These are phyloP conservation scores for Arxiozyma slooffiae DNA, from an alignment of 1,139 yeast genomes.

Conservation along the genomic window DNA sequence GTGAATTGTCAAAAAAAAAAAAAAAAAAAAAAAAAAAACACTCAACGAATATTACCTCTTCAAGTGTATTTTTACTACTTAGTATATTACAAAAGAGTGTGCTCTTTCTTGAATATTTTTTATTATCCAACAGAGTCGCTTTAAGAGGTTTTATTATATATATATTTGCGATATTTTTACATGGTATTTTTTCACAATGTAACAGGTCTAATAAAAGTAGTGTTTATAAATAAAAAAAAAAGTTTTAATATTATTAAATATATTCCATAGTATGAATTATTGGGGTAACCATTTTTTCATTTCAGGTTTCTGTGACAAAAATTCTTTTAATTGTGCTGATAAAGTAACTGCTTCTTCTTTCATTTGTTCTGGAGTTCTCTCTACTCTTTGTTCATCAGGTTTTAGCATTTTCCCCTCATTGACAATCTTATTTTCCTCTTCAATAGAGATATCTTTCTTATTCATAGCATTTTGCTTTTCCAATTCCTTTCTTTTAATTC, in stretches of 20 bases:
- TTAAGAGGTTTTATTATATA: background rate
- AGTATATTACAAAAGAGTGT: too few species aligned
- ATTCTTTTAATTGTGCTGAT: constrained; percentile 44
- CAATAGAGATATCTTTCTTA: background rate
- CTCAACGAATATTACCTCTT: too few species aligned
- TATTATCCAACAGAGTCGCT: background rate
- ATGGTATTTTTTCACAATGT: too few species aligned
- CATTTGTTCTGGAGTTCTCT: constrained; percentile 55
- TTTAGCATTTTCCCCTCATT: constrained; percentile 13
- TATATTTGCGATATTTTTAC: too few species aligned
- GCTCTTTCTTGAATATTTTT: background rate
- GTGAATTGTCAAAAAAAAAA: too few species aligned
- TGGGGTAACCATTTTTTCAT: constrained; percentile 3
- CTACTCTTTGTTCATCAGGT: constrained; percentile 43
- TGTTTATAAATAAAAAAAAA: background rate
- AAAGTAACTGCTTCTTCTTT: constrained; percentile 39
- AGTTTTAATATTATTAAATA: too few species aligned
- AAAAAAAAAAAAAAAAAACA: too few species aligned
- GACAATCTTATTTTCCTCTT: background rate
- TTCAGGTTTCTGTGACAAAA: constrained; percentile 8
- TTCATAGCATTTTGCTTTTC: background rate
- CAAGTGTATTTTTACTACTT: background rate
- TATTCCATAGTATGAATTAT: background rate
- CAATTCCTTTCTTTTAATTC: constrained; percentile 22
- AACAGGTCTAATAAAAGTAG: background rate